Evolutionary conservation across 2,329 filamentous ascomycete genomes (phyloP), one percentile per base, ranked within the genome.

Genomic region (Fonsecaea pugnacius): DNA sequence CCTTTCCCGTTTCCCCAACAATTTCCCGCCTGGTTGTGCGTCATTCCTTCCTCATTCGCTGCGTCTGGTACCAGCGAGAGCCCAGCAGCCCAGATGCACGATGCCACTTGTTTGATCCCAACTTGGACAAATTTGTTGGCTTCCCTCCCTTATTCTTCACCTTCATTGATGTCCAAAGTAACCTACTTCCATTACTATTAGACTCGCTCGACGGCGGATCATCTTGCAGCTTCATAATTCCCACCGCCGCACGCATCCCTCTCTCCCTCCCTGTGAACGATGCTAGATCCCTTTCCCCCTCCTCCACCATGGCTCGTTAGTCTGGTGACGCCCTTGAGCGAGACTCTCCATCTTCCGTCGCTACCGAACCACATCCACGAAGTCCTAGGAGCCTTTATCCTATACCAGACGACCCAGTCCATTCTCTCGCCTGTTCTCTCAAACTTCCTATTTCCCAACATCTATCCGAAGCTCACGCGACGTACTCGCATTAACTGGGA

Each of bases 401-500:
- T 86, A 70, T 89, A 89, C 80, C 81, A 84, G 69, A 71, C 81
- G 67, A 83, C 85, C 72, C 79, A 83, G 73, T 79, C 75, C 62
- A 76, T 81, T 68, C 63, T 88, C 70, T 84, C 86, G 21, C 87
- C 87, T 4, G 74, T 75, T 58, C 71, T 89, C 62, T 87, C 84
- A 51, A 75, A 76, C 58, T 70, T 74, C 65, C 76, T 88, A 64
- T 85, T 85, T 70, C 84, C 85, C 18, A 74, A 77, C 50, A 79
- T 79, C 69, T 89, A 89, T 73, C 74, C 78, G 38, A 75, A 78
- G 10, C 78, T 89, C 69, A 82, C 78, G 64, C 74, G 73, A 27
- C 83, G 85, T 54, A 88, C 85, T 1, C 82, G 81, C 69, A 76
- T 88, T 58, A 89, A 87, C 76, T 89, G 87, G 87, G 84, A 89